A percentile compares a stretch with the other conserved stretches of the same genome.
phyloP scores from a whole-genome alignment of 2,329 filamentous ascomycete species.

The Sporothrix inflata region DNA sequence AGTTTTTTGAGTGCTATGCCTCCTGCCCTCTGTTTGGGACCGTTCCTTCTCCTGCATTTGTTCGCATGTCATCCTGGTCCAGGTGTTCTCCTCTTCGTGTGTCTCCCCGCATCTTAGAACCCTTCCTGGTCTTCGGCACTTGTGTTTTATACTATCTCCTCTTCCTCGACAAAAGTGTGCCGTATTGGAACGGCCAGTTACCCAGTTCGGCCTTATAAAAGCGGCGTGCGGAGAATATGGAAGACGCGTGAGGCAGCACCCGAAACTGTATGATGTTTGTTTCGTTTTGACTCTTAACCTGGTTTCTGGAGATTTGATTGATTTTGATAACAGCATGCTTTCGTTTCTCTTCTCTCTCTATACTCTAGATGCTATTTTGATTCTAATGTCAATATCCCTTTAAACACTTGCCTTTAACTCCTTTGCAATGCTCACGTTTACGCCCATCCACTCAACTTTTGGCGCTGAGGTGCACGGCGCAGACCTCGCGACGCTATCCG shows the following conservation, averaged over 20 bases:
- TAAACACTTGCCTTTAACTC: neutral
- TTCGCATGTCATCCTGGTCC: neutral
- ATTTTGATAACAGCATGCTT: neutral
- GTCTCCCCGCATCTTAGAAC: conserved; percentile 3
- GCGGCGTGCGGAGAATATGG: neutral
- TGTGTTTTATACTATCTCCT: neutral
- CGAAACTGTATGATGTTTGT: neutral
- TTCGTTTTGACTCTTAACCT: neutral
- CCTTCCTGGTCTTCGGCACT: neutral
- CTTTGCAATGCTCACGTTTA: conserved; percentile 27
- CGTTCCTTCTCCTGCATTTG: neutral
- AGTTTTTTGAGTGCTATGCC: too few relatives aligned
- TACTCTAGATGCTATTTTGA: neutral
- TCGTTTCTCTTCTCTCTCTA: neutral
- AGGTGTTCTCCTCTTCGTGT: neutral
- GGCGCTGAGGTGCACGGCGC: conserved; percentile 41
- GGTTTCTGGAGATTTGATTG: neutral
- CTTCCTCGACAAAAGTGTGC: neutral
- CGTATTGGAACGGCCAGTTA: neutral
- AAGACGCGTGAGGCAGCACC: neutral
- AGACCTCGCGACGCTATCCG: conserved; percentile 40
- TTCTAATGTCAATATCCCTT: neutral
- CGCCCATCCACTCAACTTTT: conserved; percentile 37
- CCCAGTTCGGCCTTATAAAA: conserved; percentile 12
- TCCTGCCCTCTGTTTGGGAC: too few relatives aligned